Conservation (phyloP, 148 eudicot genomes). For the Oxyria digyna region DNA sequence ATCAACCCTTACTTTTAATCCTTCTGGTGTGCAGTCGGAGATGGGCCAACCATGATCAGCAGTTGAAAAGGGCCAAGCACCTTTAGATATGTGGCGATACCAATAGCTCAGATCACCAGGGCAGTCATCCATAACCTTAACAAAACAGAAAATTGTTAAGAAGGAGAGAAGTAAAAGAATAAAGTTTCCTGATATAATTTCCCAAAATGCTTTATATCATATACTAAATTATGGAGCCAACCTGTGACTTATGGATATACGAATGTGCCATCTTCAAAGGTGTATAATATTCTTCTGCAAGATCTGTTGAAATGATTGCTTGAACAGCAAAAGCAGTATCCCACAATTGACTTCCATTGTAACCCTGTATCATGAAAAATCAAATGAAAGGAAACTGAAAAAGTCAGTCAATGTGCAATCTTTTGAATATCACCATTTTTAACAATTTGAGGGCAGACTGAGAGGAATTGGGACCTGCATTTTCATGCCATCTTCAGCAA, state of each 20-base stretch:
- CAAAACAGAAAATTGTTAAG: constrained; percentile 11
- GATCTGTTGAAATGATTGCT: constrained; percentile 71
- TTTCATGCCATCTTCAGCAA: constrained; percentile 99
- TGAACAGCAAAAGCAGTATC: constrained; percentile 86
- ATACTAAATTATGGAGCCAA: constrained; percentile 14
- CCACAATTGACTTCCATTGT: constrained; percentile 96
- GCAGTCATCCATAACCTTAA: constrained; percentile 77
- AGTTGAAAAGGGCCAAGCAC: constrained; percentile 99
- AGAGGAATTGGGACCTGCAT: constrained; percentile 63
- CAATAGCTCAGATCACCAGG: constrained; percentile 65
- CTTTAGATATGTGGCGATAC: constrained; percentile 98
- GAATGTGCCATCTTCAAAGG: constrained; percentile 64
- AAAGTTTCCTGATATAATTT: neutral
- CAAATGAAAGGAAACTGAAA: neutral
- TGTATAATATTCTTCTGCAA: constrained; percentile 55
- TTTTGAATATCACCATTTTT: neutral
- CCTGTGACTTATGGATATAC: constrained; percentile 76
- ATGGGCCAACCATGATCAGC: constrained; percentile 98
- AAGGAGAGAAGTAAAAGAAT: neutral
- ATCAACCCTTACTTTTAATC: constrained; percentile 57
- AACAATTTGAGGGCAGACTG: neutral
- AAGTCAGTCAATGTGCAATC: neutral
- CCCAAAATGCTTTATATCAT: neutral
- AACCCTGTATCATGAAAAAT: constrained; percentile 47
- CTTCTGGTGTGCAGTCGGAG: constrained; percentile 95